Percentiles rank a stretch among this genome's conserved stretches.
Conservation (phyloP, 225 moss, liverwort and hornwort genomes). For the Thuidium tamariscinum region DNA sequence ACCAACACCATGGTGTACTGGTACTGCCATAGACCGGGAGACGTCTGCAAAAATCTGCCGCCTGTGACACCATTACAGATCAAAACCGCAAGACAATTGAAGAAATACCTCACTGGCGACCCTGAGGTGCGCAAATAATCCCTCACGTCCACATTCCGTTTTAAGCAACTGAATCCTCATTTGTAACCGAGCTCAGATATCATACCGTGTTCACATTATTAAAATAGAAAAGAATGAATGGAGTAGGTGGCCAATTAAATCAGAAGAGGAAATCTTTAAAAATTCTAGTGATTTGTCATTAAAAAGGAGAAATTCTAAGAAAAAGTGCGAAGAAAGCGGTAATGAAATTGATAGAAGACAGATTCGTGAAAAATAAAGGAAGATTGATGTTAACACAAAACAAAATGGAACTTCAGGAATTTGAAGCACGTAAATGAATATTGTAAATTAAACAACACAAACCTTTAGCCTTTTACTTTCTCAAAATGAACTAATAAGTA, state of each 20-base stretch:
- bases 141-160: neutral
- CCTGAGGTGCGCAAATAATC: slow-evolving; percentile 30
- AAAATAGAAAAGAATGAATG: neutral
- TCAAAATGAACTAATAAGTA: neutral
- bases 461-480: neutral
- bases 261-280: neutral
- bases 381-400: neutral
- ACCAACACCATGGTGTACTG: slow-evolving; percentile 74
- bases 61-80: slow-evolving; percentile 73
- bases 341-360: neutral
- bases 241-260: neutral
- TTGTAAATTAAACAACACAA: neutral
- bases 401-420: neutral
- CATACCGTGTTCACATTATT: neutral
- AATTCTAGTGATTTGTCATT: neutral
- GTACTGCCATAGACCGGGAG: slow-evolving; percentile 64
- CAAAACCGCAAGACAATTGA: slow-evolving; percentile 48
- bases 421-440: neutral
- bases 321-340: too few relatives aligned
- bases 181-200: neutral
- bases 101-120: slow-evolving; percentile 77
- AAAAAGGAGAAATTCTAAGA: neutral
- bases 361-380: neutral
- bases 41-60: slow-evolving; percentile 44
- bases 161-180: neutral